Evolutionary conservation across 2,329 filamentous ascomycete species (phyloP), one percentile per base, ranked within the genome.

Genomic region (Trichoderma atroviride): DNA sequence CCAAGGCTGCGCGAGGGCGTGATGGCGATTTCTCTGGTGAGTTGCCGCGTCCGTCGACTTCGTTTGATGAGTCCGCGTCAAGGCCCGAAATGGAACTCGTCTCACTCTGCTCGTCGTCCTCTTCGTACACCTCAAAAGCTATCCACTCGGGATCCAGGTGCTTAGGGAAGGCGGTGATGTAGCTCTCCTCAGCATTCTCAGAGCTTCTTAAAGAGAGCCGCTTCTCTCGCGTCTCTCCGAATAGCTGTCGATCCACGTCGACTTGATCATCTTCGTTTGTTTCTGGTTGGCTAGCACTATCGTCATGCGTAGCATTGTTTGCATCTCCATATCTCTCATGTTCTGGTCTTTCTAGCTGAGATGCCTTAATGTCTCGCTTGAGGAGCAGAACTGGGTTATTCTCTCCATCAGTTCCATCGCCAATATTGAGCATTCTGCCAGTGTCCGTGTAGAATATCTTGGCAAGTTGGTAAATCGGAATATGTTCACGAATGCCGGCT

Each of bases 381-480:
- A 78, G 72, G 69, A 77, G 76, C 7, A 81, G 71, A 2, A 81
- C 76, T 6, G 80, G 80, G 14, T 74, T 78, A 58, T 78, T 79
- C 40, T 78, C 81, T 62, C 73, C 89, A 16, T 90, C 90, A 10
- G 78, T 81, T 62, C 73, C 89, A 16, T 90, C 90, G 9, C 83
- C 83, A 68, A 97, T 94, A 71, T 97, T 97, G 31, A 97, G 83
- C 11, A 97, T 92, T 74, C 92, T 92, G 22, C 94, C 94, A 0
- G 93, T 96, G 73, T 97, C 92, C 0, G 94, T 93, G 75, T 97
- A 97, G 79, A 97, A 97, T 37, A 97, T 93, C 76, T 96, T 97
- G 6, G 93, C 92, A 5, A 97, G 87, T 75, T 88, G 83, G 40
- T 82, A 78, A 4, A 87, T 79, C 0, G 85, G 85, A n/a, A 88